Evolutionary conservation across 768 basidiomycete species (phyloP).

Genomic region (Rossbeevera mucosa): DNA sequence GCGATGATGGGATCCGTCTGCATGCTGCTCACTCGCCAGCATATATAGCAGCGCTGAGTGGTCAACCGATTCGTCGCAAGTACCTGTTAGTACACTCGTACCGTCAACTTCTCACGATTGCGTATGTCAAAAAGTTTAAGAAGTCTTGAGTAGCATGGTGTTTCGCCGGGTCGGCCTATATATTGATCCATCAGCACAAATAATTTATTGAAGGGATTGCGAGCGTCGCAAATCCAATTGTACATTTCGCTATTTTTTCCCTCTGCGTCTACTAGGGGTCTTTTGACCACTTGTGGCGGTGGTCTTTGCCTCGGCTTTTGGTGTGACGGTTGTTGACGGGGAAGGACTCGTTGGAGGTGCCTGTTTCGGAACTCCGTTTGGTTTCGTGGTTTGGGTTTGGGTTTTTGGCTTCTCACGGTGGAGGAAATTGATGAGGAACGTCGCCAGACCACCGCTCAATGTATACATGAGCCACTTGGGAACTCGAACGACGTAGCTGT

Average conservation of each 20-base stretch:
- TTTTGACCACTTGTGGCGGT: conserved; percentile 16
- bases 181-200: background rate
- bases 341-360: background rate
- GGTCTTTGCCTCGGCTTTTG: conserved; percentile 13
- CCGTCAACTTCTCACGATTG: background rate
- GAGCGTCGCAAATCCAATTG: background rate
- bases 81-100: background rate
- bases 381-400: conserved; percentile 1
- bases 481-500: conserved; percentile 47
- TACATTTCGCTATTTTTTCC: conserved; percentile 17
- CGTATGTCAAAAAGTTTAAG: background rate
- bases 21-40: background rate
- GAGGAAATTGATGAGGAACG: conserved; percentile 60
- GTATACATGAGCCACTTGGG: conserved; percentile 74
- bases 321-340: background rate
- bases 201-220: background rate
- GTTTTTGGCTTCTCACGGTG: conserved; percentile 36
- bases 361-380: conserved; percentile 3
- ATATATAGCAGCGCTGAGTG: no score
- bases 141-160: background rate
- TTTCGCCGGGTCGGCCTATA: background rate
- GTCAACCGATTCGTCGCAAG: background rate
- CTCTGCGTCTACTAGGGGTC: conserved; percentile 27
- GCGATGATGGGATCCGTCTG: background rate
- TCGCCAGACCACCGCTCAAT: conserved; percentile 59